Conservation (phyloP, 176 grass and related monocot genomes). For the sorghum (Sorghum bicolor) region DNA sequence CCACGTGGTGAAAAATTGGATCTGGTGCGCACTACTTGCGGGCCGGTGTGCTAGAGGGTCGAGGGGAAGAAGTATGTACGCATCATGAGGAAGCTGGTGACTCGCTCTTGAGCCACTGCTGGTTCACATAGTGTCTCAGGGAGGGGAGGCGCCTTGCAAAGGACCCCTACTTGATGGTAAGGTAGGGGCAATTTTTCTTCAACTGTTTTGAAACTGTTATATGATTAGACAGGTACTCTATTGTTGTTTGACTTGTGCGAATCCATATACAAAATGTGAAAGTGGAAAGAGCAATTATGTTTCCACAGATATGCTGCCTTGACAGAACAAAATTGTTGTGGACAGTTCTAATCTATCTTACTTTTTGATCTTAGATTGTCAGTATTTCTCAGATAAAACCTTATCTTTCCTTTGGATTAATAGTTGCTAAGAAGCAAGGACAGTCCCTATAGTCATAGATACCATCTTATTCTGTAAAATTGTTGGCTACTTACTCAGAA, state of each 20-base stretch:
- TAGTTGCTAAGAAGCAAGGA: not conserved
- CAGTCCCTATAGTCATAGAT: not conserved
- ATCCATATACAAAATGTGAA: not conserved
- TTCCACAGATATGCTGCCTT: not conserved
- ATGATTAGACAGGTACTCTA: not conserved
- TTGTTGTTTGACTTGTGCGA: not conserved
- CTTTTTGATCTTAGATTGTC: not conserved
- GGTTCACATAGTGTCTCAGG: slow-evolving; percentile 75
- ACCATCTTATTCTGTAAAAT: not conserved
- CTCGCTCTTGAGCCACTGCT: slow-evolving; percentile 65
- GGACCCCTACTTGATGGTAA: slow-evolving; percentile 60
- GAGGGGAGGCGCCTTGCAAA: slow-evolving; percentile 64
- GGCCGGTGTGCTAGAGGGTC: slow-evolving; percentile 77
- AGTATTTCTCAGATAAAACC: not conserved
- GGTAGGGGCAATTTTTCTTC: slow-evolving; percentile 37
- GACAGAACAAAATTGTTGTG: not conserved
- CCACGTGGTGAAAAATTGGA: not conserved
- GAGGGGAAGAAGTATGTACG: slow-evolving; percentile 91
- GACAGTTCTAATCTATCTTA: not conserved
- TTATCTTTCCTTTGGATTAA: not conserved
- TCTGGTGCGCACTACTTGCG: slow-evolving; percentile 13
- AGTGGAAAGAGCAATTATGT: not conserved
- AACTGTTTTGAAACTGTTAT: not conserved
- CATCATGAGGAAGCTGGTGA: slow-evolving; percentile 48
- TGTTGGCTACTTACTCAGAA: slow-evolving; percentile 7